These are phyloP conservation scores for Phialocephala sp. DNA, from an alignment of 2,329 filamentous ascomycete species.

Conservation along the genomic window DNA sequence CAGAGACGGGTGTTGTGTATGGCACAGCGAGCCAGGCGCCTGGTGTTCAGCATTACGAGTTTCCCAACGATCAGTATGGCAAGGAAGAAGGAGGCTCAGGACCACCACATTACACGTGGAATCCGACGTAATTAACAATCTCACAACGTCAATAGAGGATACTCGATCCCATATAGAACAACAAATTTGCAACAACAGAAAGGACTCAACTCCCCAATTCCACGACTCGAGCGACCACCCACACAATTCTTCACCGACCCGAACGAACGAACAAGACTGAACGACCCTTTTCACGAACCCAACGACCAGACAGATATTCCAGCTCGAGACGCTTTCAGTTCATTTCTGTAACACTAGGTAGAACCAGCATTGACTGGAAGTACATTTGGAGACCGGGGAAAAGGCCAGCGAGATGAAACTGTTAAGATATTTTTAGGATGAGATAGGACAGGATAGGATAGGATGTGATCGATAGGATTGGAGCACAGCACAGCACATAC, in stretches of 20 bases:
- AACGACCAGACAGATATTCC: background rate
- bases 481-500: slow-evolving; percentile 1
- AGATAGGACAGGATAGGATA: background rate
- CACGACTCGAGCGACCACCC: background rate
- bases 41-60: slow-evolving; percentile 37
- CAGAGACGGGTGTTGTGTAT: slow-evolving; percentile 33
- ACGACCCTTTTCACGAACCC: background rate
- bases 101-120: slow-evolving; percentile 40
- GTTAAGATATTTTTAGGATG: background rate
- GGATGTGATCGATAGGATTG: background rate
- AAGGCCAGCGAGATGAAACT: background rate
- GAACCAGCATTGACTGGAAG: background rate
- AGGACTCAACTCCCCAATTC: background rate
- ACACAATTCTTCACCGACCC: background rate
- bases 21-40: slow-evolving; percentile 28
- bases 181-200: background rate
- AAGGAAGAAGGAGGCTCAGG: slow-evolving; percentile 33
- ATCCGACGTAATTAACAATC: slow-evolving; percentile 25
- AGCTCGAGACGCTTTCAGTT: background rate
- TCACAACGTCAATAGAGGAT: background rate
- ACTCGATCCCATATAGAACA: background rate
- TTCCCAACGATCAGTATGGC: slow-evolving; percentile 31
- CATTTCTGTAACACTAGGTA: slow-evolving; percentile 6
- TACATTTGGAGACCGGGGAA: slow-evolving; percentile 1
- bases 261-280: slow-evolving; percentile 10